A percentile compares a stretch with the other conserved stretches of the same genome.
phyloP scores from a whole-genome alignment of 371 early-diverging fungal genomes.

The Mortierella sp. region DNA sequence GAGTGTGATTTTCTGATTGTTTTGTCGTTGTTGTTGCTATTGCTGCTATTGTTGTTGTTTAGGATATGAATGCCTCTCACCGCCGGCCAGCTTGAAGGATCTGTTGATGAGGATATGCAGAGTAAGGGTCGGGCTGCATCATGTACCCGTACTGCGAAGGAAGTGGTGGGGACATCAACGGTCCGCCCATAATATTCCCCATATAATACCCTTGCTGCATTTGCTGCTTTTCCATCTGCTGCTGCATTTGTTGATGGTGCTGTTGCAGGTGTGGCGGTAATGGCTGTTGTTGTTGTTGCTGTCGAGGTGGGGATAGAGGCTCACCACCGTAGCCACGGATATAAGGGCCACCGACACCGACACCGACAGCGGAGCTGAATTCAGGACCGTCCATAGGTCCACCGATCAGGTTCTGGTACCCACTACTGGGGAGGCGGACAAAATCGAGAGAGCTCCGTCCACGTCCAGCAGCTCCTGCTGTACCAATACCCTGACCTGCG shows the following conservation, averaged over 20 bases:
- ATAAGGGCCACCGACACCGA: conserved; percentile 10
- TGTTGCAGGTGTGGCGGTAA: conserved; percentile 13
- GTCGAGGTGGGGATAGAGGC: conserved; percentile 12
- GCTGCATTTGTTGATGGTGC: conserved; percentile 28
- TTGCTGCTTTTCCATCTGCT: conserved; percentile 15
- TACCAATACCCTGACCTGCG: background rate
- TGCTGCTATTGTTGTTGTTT: background rate
- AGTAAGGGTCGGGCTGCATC: conserved; percentile 21
- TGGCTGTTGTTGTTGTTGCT: conserved; percentile 9
- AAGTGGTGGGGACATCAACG: background rate
- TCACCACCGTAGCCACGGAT: conserved; percentile 18
- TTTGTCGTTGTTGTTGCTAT: too few species aligned
- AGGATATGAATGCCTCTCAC: background rate
- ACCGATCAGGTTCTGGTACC: conserved; percentile 21
- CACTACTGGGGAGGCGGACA: conserved; percentile 24
- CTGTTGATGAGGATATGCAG: conserved; percentile 27
- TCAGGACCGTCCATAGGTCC: background rate
- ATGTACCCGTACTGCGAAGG: conserved; percentile 19
- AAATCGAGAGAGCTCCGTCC: conserved; percentile 25
- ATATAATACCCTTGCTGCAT: conserved; percentile 27
- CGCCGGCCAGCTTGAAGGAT: conserved; percentile 28
- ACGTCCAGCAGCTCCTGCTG: background rate
- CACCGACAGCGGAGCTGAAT: background rate
- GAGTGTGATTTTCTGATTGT: too few species aligned
- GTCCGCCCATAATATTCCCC: background rate